A percentile compares a stretch with the other conserved stretches of the same genome.
Conservation (phyloP, 2,329 filamentous ascomycete genomes). For the Monosporascus sp. region DNA sequence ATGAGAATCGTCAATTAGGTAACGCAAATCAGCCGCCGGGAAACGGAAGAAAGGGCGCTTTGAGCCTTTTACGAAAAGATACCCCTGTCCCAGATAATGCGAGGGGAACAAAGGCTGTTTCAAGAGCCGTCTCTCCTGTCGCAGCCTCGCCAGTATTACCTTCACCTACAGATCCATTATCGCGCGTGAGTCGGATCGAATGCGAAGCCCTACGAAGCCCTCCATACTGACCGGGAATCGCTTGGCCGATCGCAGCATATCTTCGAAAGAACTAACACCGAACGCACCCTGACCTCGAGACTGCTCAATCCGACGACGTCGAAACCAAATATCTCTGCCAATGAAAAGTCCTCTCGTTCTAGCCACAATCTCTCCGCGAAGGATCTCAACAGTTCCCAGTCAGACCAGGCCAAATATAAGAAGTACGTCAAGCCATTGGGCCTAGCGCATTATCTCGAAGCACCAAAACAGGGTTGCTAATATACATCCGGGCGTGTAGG, state of each 20-base stretch:
- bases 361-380: conserved; percentile 38
- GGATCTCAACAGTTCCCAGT: conserved; percentile 19
- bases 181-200: conserved; percentile 49
- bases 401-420: conserved; percentile 53
- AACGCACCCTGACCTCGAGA: conserved; percentile 34
- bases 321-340: conserved; percentile 46
- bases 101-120: conserved; percentile 18
- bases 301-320: conserved; percentile 41
- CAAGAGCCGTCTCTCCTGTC: conserved; percentile 12
- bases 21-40: background rate
- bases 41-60: conserved; percentile 15
- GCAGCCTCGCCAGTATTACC: conserved; percentile 25
- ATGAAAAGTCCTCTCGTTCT: conserved; percentile 34
- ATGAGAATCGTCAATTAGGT: background rate
- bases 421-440: conserved; percentile 46
- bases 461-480: background rate
- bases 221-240: conserved; percentile 4
- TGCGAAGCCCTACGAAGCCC: conserved; percentile 2
- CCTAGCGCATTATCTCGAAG: background rate
- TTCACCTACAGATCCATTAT: conserved; percentile 56
- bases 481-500: conserved; percentile 36
- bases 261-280: conserved; percentile 29
- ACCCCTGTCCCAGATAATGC: conserved; percentile 16
- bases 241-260: conserved; percentile 37
- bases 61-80: conserved; percentile 20